phyloP scores from a whole-genome alignment of 2,329 filamentous ascomycete species.

The Sclerotinia nivalis region DNA sequence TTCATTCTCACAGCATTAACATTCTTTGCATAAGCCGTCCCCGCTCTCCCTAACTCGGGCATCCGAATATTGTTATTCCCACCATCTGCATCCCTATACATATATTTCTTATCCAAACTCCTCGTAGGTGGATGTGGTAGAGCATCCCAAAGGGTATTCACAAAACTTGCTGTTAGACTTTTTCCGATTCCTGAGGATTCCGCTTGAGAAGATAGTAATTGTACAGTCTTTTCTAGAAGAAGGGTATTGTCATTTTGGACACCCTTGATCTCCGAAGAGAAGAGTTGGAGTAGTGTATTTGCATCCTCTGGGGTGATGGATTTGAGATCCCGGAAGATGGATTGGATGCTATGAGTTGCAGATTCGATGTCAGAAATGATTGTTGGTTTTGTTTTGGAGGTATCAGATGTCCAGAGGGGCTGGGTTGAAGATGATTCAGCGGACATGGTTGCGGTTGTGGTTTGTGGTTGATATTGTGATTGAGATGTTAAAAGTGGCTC shows the following conservation, averaged over 20 bases:
- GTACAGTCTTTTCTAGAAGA: constrained; percentile 71
- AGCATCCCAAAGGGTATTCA: constrained; percentile 68
- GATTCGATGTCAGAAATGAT: constrained; percentile 17
- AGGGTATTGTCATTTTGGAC: constrained; percentile 72
- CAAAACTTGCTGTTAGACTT: constrained; percentile 62
- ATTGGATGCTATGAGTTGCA: constrained; percentile 15
- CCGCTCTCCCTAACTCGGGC: constrained; percentile 65
- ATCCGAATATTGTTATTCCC: constrained; percentile 53
- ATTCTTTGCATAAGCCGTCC: constrained; percentile 64
- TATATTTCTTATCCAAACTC: constrained; percentile 61
- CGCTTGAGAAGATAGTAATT: constrained; percentile 29
- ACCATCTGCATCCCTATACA: constrained; percentile 65
- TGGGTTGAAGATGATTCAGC: background rate
- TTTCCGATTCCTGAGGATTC: constrained; percentile 8
- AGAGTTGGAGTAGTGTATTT: constrained; percentile 59
- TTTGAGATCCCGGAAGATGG: constrained; percentile 44
- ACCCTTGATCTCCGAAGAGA: constrained; percentile 62
- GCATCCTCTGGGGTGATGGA: constrained; percentile 49
- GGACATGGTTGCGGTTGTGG: background rate
- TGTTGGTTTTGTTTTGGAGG: constrained; percentile 3
- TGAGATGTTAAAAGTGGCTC: background rate
- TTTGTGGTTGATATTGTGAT: background rate
- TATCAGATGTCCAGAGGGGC: constrained; percentile 4
- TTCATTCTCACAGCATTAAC: constrained; percentile 60
- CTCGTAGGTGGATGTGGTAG: constrained; percentile 72